These are phyloP conservation scores for Vitis hybrid DNA, from an alignment of 177 flowering plant genomes.

Conservation along the genomic window DNA sequence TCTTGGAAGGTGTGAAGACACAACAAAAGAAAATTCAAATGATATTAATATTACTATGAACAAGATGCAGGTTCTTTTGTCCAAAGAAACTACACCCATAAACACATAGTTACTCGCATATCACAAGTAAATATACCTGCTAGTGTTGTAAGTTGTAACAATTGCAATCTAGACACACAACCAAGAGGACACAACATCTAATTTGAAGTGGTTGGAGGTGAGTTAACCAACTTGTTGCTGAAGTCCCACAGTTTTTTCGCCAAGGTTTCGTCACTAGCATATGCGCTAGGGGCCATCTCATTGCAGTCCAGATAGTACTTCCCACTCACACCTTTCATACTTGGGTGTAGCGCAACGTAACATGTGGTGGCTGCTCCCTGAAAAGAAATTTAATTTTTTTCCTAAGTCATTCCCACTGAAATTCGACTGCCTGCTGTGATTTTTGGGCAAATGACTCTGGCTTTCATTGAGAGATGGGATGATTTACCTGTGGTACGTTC, in stretches of 20 bases:
- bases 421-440: no score
- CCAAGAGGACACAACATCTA: neutral
- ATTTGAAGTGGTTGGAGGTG: conserved; percentile 21
- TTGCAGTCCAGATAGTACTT: conserved; percentile 89
- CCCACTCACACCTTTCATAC: conserved; percentile 68
- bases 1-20: no score
- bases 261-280: conserved; percentile 52
- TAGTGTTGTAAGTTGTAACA: no score
- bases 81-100: no score
- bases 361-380: conserved; percentile 98
- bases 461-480: neutral
- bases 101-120: no score
- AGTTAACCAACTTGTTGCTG: conserved; percentile 64
- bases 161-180: no score
- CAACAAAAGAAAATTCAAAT: no score
- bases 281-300: conserved; percentile 47
- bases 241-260: conserved; percentile 87
- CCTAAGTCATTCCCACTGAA: no score
- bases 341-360: conserved; percentile 84
- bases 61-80: no score
- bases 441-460: no score
- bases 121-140: no score
- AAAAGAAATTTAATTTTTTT: neutral
- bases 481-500: conserved; percentile 82
- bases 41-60: no score